Evolutionary conservation across 306 rosid species (phyloP), one percentile per base, ranked within the genome.

Genomic region (Casuarina cunninghamiana): DNA sequence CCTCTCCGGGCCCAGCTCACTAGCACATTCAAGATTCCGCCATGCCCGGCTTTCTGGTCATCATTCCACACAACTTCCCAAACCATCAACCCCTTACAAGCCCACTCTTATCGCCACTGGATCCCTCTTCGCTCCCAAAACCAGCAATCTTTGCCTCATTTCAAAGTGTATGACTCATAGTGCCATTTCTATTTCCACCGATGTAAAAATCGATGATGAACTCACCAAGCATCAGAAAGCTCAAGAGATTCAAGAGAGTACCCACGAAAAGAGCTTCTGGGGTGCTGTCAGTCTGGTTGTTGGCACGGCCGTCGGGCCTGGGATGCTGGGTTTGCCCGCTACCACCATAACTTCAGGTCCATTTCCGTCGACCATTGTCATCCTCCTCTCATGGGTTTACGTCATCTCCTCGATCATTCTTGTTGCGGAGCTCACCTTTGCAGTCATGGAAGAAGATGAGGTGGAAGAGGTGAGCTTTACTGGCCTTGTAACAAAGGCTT

Each of bases 381-480:
- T 90, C 45, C 75, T 90, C 55, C 13, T 84, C 9, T 86, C 84
- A 0, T 90, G 91, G 87, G 61, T 90, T 78, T 87, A 90, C 72
- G 88, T 86, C 15, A 79, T 90, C 37, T 80, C 93, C n/a, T 87
- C 89, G 10, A 82, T 89, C 71, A 79, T 87, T 45, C 81, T 89
- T 55, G 90, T 89, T 5, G 90, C 88, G 1, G 87, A 87, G 55
- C 90, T 89, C 51, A 85, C 80, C 80, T 89, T 87, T 78, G 83
- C 80, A 11, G 78, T 86, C 48, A 89, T 87, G 93, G 80, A 85
- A 74, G 75, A 89, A 74, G 87, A 89, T 55, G 67, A 65, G 26
- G 63, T 87, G 37, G 70, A 87, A 71, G 91, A 89, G 79, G 91
- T 87, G 60, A 89, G 88, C 74, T 89, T 87, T 48, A 87, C 91